Evolutionary conservation across 2,329 filamentous ascomycete genomes (phyloP).

Genomic region (Lachnellula cervina): DNA sequence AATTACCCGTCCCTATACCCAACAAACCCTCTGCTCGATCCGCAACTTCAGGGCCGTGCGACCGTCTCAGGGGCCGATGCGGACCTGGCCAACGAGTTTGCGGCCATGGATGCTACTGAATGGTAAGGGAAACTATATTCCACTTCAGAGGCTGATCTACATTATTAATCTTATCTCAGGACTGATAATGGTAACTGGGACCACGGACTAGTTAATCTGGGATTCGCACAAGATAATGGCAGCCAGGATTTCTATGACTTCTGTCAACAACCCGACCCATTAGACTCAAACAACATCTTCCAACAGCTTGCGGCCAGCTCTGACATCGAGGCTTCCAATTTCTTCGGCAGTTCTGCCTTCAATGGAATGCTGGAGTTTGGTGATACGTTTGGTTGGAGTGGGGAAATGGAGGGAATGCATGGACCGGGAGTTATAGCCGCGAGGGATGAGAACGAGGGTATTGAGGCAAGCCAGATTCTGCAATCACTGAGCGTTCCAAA

Average conservation of each 20-base stretch:
- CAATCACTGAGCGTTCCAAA: slow-evolving; percentile 29
- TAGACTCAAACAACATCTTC: slow-evolving; percentile 28
- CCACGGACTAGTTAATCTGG: slow-evolving; percentile 32
- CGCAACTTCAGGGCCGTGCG: slow-evolving; percentile 19
- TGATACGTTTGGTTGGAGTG: slow-evolving; percentile 2
- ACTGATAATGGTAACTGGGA: slow-evolving; percentile 32
- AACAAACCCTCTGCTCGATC: background rate
- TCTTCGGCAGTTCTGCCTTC: slow-evolving; percentile 19
- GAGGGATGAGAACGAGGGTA: slow-evolving; percentile 26
- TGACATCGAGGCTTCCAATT: slow-evolving; percentile 21
- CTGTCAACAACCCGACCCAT: slow-evolving; percentile 29
- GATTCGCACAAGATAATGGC: slow-evolving; percentile 32
- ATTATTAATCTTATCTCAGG: slow-evolving; percentile 20
- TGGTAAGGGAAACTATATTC: slow-evolving; percentile 30
- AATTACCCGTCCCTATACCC: background rate
- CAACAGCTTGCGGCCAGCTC: slow-evolving; percentile 30
- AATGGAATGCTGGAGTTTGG: slow-evolving; percentile 8
- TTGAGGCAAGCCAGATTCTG: slow-evolving; percentile 31
- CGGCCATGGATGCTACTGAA: slow-evolving; percentile 50
- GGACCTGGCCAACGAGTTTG: slow-evolving; percentile 54
- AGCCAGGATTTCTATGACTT: slow-evolving; percentile 32
- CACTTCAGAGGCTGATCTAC: too few species aligned
- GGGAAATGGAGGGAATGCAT: background rate
- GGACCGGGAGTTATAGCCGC: slow-evolving; percentile 5
- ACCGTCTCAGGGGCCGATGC: slow-evolving; percentile 26